Evolutionary conservation across 2,329 filamentous ascomycete species (phyloP), one percentile per base, ranked within the genome.

Genomic region (Tympanopsis confertula): DNA sequence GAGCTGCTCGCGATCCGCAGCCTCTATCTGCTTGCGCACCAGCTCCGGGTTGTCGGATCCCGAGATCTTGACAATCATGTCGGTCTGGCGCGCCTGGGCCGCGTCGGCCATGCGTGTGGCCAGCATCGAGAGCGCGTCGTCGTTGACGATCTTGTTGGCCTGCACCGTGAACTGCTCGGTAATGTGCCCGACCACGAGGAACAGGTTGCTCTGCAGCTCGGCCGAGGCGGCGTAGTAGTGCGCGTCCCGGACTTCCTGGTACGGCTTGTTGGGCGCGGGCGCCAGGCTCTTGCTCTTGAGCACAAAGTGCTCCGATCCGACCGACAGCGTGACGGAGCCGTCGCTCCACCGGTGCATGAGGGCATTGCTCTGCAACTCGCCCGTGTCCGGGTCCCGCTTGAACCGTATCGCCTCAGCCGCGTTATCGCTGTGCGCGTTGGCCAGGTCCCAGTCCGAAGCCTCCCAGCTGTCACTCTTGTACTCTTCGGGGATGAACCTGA

Each of bases 281-380:
- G 81, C 82, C 35, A 87, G 71, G 18, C 68, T 60, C 57, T 85
- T 86, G 48, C 73, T 77, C 44, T 77, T 69, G 35, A 88, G 69
- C 50, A 86, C 81, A 62, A 81, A 88, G 50, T 88, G 83, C 44
- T 79, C 76, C 41, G 75, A 77, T 13, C 82, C 84, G 18, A 88
- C 66, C n/a, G 81, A 74, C 18, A 89, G 63, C 10, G 82, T 87
- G 13, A 85, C 63, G 3, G 80, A 86, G 19, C 84, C 84, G 50
- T 89, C 84, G 43, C 78, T 86, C 84, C 84, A 89, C 47, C 74
- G 73, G 51, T 85, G 74, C 20, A 89, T 62, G 44, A 79, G 72
- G 2, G 84, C 74, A 52, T 89, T 89, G 51, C 82, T 87, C 52
- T 82, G 74, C 12, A 87, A 65, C 43, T 76, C 63, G 36, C 71